Base-by-base conservation (phyloP, 1,284 basidiomycete genomes). In the Moniliella sp. region DNA sequence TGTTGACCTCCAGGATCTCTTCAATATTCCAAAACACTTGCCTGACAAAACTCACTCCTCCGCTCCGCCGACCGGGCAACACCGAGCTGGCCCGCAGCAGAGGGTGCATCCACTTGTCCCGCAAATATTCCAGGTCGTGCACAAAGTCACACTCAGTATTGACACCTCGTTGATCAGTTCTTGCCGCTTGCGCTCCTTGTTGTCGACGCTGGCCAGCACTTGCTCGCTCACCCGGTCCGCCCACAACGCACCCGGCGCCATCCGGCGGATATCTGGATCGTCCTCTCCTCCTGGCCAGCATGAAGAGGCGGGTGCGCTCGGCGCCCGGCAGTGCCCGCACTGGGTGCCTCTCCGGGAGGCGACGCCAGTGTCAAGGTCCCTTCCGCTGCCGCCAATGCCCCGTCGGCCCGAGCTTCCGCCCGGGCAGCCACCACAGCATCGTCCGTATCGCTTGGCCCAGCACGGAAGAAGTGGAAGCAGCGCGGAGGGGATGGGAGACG, bases 131-230 rank as follows among this genome's bases (percentile, higher is more conserved):
- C 71, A 97, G 74, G 62, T 93, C 88, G 34, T 81, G 72, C 26
- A 97, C 86, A 63, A 94, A 97, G 65, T 94, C 86, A 12, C 84
- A 72, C 60, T 97, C 91, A 11, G 91, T 97, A 61, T 93, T 93
- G 34, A 94, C 88, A 93, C 81, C 65, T 99, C 91, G 60, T 97
- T 97, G 66, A 99, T 94, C 18, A 84, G 82, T 62, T 99, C 91
- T 58, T 99, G 91, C 1, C 91, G 72, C 62, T 75, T 88, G 69
- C 91, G 86, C 66, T 99, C 91, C 19, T 66, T 69, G 40, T 93
- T 86, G 2, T 77, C 76, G 23, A 94, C 80, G 50, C 76, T 80
- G 50, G 88, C 82, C 26, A 80, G 75, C 25, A 97, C 75, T 54
- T 94, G 88, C 58, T 79, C 74, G 4, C 88, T 79, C 1, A 97